Conservation (phyloP, 2,329 filamentous ascomycete species). For the Xylariaceae sp. region DNA sequence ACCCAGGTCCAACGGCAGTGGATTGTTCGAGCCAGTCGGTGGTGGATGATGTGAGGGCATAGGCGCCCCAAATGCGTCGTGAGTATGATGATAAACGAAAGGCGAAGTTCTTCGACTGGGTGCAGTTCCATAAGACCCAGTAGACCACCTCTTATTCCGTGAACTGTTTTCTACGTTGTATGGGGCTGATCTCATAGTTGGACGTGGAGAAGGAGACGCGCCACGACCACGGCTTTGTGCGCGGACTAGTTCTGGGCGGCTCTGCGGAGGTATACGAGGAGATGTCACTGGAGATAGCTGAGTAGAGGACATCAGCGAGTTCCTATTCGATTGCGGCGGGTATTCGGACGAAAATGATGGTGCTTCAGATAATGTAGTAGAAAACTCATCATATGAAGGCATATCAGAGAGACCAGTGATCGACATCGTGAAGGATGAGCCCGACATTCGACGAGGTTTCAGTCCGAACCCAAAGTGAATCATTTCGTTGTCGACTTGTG, state of each 20-base stretch:
- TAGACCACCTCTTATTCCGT: slow-evolving; percentile 73
- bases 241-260: slow-evolving; percentile 57
- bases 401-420: slow-evolving; percentile 64
- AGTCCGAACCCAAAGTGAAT: slow-evolving; percentile 50
- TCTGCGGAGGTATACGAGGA: slow-evolving; percentile 60
- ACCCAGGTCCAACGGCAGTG: slow-evolving; percentile 50
- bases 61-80: slow-evolving; percentile 57
- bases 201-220: slow-evolving; percentile 67
- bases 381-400: slow-evolving; percentile 67
- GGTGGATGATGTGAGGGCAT: slow-evolving; percentile 53
- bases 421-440: slow-evolving; percentile 70
- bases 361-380: slow-evolving; percentile 61
- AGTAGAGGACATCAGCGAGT: slow-evolving; percentile 66
- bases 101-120: slow-evolving; percentile 54
- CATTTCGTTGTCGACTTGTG: slow-evolving; percentile 47
- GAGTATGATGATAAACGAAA: slow-evolving; percentile 58
- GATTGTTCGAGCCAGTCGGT: slow-evolving; percentile 43
- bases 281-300: slow-evolving; percentile 70
- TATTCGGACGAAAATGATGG: slow-evolving; percentile 65
- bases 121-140: slow-evolving; percentile 62
- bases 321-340: slow-evolving; percentile 62
- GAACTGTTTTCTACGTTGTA: slow-evolving; percentile 63
- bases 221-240: slow-evolving; percentile 61
- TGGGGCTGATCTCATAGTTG: slow-evolving; percentile 63
- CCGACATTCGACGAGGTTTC: slow-evolving; percentile 61